Evolutionary conservation across 2,329 filamentous ascomycete genomes (phyloP).

Genomic region (Fusarium illudens): DNA sequence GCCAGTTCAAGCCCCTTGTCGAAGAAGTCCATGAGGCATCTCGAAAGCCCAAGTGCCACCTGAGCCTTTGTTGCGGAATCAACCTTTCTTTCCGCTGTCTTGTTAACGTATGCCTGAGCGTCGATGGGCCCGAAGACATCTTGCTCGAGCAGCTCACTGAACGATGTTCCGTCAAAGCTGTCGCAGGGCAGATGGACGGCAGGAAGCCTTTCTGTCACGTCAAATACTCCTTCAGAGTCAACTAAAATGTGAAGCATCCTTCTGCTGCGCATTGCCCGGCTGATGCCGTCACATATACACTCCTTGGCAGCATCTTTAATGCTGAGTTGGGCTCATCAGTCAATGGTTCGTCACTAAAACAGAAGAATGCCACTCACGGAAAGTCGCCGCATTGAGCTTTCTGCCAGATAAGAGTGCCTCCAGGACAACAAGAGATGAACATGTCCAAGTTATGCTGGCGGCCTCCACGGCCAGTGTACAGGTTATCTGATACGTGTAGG

Average conservation of each 20-base stretch:
- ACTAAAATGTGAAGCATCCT: not conserved
- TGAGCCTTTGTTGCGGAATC: not conserved
- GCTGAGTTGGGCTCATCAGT: not conserved
- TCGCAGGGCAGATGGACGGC: not conserved
- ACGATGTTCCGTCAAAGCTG: not conserved
- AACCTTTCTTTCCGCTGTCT: not conserved
- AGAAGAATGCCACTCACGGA: not conserved
- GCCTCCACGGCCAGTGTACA: not conserved
- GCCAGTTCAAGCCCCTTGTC: not conserved
- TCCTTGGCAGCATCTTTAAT: not conserved
- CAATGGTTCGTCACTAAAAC: no score
- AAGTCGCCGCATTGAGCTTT: not conserved
- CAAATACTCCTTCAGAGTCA: not conserved
- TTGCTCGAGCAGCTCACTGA: not conserved
- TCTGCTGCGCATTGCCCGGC: not conserved
- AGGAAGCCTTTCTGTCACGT: accelerated
- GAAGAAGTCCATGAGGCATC: not conserved
- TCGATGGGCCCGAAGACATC: not conserved
- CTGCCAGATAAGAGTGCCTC: not conserved
- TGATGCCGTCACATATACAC: not conserved
- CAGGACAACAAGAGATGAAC: not conserved
- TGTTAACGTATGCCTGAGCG: not conserved
- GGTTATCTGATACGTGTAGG: not conserved
- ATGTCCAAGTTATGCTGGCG: not conserved
- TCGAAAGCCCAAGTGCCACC: not conserved